Evolutionary conservation across 2,329 filamentous ascomycete species (phyloP).

Genomic region (Zymoseptoria brevis): DNA sequence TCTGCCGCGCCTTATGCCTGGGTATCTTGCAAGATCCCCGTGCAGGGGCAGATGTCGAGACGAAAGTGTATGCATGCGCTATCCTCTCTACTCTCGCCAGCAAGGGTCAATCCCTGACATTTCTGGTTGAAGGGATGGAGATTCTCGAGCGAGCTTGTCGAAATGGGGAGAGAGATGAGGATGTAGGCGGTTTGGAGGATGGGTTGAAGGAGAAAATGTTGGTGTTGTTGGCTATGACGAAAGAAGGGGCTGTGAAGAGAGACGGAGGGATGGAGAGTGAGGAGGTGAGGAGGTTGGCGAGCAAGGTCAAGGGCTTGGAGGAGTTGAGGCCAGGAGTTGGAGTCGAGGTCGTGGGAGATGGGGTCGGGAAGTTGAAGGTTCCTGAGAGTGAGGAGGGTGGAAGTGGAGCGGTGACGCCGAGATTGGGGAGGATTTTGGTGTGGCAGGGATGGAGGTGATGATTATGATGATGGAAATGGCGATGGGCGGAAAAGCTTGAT

Average conservation of each 20-base stretch:
- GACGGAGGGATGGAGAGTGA: conserved; percentile 1
- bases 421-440: conserved; percentile 17
- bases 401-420: conserved; percentile 14
- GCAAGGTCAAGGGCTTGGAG: neutral
- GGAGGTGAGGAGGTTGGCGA: neutral
- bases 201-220: conserved; percentile 13
- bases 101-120: conserved; percentile 14
- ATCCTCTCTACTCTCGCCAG: conserved; percentile 17
- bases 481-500: neutral
- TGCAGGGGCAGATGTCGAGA: conserved; percentile 9
- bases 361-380: conserved; percentile 4
- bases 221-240: conserved; percentile 13
- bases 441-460: conserved; percentile 10
- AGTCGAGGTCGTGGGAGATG: neutral
- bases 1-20: conserved; percentile 17
- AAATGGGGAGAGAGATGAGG: neutral
- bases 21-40: conserved; percentile 15
- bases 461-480: neutral
- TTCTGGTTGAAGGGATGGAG: conserved; percentile 12
- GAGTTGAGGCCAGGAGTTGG: neutral
- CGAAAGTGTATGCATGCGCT: conserved; percentile 20
- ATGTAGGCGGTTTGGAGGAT: conserved; percentile 1
- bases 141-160: conserved; percentile 7
- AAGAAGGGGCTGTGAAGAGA: conserved; percentile 7
- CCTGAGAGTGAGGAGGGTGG: conserved; percentile 1